Conservation (phyloP, 2,329 filamentous ascomycete genomes). For the Atkinsonella hypoxylon region DNA sequence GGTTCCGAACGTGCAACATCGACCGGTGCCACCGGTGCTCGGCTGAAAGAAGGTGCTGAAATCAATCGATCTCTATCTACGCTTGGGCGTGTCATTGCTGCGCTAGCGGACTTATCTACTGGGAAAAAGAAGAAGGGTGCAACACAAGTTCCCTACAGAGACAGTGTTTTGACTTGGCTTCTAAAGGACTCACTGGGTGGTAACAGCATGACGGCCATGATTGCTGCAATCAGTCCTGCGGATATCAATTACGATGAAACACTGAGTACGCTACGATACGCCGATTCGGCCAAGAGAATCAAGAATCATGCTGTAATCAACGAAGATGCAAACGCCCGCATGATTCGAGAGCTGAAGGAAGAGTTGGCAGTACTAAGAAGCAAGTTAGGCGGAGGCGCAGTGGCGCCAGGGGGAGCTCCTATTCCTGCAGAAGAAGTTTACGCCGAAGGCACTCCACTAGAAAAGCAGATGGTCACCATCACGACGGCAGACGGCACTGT, state of each 20-base stretch:
- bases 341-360: constrained; percentile 97
- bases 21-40: constrained; percentile 87
- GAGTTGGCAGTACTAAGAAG: constrained; percentile 76
- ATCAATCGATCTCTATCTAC: constrained; percentile 97
- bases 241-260: constrained; percentile 99
- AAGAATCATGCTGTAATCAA: constrained; percentile 99
- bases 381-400: constrained; percentile 57
- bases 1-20: constrained; percentile 96
- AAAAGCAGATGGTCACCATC: constrained; percentile 94
- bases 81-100: constrained; percentile 91
- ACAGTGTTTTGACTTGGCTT: constrained; percentile 92
- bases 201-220: constrained; percentile 99
- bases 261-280: constrained; percentile 86
- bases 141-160: constrained; percentile 83
- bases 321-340: constrained; percentile 95
- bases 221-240: constrained; percentile 93
- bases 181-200: constrained; percentile 93
- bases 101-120: constrained; percentile 79
- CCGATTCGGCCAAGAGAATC: constrained; percentile 95
- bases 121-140: constrained; percentile 69
- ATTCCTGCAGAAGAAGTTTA: constrained; percentile 69
- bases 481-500: constrained; percentile 71
- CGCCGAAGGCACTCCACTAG: constrained; percentile 79
- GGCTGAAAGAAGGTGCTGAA: constrained; percentile 93
- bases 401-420: constrained; percentile 32